Evolutionary conservation across 1,284 basidiomycete species (phyloP).

Genomic region (Irpex sp.): DNA sequence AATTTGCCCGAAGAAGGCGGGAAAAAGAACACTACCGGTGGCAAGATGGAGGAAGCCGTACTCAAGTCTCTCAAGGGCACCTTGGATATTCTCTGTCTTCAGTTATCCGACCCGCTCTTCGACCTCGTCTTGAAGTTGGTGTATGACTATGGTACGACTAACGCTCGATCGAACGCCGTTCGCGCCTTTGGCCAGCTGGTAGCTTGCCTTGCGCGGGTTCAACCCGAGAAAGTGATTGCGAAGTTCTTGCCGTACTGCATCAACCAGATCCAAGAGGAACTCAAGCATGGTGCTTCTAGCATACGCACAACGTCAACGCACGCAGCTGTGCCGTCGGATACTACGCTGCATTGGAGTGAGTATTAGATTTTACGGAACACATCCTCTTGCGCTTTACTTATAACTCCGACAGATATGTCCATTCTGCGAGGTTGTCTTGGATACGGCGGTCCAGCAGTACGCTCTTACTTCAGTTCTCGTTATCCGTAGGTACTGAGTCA

Average conservation of each 20-base stretch:
- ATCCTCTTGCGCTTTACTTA: conserved; percentile 6
- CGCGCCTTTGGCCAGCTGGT: conserved; percentile 89
- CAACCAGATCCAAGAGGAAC: conserved; percentile 80
- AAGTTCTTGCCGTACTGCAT: conserved; percentile 82
- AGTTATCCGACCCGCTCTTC: conserved; percentile 86
- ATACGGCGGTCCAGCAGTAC: conserved; percentile 62
- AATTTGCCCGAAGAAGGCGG: conserved; percentile 94
- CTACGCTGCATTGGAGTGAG: conserved; percentile 92
- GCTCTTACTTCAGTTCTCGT: conserved; percentile 18
- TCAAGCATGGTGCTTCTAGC: conserved; percentile 91
- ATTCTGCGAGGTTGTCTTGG: conserved; percentile 79
- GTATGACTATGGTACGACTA: conserved; percentile 84
- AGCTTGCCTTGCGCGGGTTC: conserved; percentile 79
- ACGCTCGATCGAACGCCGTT: conserved; percentile 85
- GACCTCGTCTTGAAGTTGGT: conserved; percentile 85
- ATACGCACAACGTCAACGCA: conserved; percentile 85
- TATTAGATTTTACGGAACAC: conserved; percentile 14
- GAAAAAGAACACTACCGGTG: conserved; percentile 76
- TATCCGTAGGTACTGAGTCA: neutral
- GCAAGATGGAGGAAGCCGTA: conserved; percentile 82
- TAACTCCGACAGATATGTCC: conserved; percentile 53
- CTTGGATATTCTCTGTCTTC: conserved; percentile 82
- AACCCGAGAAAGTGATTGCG: conserved; percentile 74
- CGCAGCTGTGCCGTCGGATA: conserved; percentile 83
- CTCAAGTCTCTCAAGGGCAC: conserved; percentile 82